A percentile compares a stretch with the other conserved stretches of the same genome.
Conservation (phyloP, 192 early-diverging fungal genomes). For the Lunasporangiospora selenospora region DNA sequence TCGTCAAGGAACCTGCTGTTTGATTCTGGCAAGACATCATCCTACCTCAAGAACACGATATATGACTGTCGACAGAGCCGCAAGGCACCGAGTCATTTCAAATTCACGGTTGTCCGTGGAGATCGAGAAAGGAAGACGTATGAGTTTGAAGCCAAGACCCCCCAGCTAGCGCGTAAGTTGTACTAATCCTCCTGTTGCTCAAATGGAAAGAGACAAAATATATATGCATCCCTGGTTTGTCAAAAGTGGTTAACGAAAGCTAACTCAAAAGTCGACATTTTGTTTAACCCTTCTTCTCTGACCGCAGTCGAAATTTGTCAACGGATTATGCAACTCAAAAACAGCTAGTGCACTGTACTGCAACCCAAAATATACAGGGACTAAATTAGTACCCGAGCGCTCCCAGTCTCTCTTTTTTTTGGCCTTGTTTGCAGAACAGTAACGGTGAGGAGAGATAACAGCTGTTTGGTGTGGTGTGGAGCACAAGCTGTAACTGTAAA, state of each 20-base stretch:
- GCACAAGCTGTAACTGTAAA: too few species aligned
- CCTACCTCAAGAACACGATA: conserved; percentile 23
- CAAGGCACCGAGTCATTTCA: conserved; percentile 72
- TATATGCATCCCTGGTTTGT: too few species aligned
- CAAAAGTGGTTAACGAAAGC: too few species aligned
- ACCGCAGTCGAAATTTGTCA: conserved; percentile 46
- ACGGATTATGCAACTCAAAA: conserved; percentile 47
- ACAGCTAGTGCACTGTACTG: too few species aligned
- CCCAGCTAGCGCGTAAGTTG: conserved; percentile 68
- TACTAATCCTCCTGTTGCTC: not conserved
- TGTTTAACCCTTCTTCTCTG: too few species aligned
- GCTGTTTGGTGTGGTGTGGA: too few species aligned
- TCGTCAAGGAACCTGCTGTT: conserved; percentile 77
- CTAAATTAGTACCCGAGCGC: not conserved
- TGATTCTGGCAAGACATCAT: conserved; percentile 83
- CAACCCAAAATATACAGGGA: too few species aligned
- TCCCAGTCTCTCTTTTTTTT: conserved; percentile 1
- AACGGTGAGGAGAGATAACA: not conserved
- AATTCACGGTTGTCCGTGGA: conserved; percentile 66
- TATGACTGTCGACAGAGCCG: conserved; percentile 70
- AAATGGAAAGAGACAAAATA: not conserved
- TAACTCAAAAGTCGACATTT: too few species aligned
- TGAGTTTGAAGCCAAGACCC: conserved; percentile 77
- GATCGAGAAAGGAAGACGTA: conserved; percentile 75
- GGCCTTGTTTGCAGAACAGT: not conserved